A percentile compares a stretch with the other conserved stretches of the same genome.
Evolutionary conservation across 139 green algal species (phyloP).

Genomic region (Closterium sp.): DNA sequence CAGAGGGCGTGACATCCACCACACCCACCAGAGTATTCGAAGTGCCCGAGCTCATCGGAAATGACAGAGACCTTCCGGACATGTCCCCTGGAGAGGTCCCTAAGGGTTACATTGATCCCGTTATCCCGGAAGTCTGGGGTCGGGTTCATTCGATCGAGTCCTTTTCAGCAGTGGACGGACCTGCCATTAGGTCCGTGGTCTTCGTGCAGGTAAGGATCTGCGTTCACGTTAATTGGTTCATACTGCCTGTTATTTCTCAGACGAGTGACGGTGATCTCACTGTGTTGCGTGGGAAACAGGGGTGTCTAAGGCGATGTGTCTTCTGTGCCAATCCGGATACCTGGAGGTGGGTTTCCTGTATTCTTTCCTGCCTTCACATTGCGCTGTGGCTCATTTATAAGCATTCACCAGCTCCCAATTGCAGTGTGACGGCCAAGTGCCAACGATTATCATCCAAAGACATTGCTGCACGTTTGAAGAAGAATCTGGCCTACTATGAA

Average conservation of each 20-base stretch:
- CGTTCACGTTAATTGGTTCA: neutral
- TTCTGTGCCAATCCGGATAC: constrained; percentile 23
- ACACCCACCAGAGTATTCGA: neutral
- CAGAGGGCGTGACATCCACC: neutral
- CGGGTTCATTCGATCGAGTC: constrained; percentile 26
- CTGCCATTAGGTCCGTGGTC: constrained; percentile 11
- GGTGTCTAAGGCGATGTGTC: constrained; percentile 6
- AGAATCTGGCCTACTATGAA: constrained; percentile 6
- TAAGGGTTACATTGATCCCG: neutral
- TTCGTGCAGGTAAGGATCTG: constrained; percentile 12
- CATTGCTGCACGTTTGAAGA: constrained; percentile 16
- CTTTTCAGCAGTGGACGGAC: constrained; percentile 15
- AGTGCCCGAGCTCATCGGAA: neutral
- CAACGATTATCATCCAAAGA: constrained; percentile 14
- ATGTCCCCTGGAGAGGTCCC: neutral
- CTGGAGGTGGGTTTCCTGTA: constrained; percentile 2
- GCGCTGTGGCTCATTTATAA: neutral
- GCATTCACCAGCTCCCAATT: neutral
- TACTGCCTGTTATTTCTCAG: neutral
- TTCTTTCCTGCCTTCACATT: neutral
- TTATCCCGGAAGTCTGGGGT: constrained; percentile 15
- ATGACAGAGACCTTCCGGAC: neutral
- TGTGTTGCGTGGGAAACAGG: neutral
- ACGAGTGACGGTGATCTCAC: neutral
- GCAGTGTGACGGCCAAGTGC: neutral